Base-by-base conservation (phyloP, 345 rosid species). In the Erodium maritimum region DNA sequence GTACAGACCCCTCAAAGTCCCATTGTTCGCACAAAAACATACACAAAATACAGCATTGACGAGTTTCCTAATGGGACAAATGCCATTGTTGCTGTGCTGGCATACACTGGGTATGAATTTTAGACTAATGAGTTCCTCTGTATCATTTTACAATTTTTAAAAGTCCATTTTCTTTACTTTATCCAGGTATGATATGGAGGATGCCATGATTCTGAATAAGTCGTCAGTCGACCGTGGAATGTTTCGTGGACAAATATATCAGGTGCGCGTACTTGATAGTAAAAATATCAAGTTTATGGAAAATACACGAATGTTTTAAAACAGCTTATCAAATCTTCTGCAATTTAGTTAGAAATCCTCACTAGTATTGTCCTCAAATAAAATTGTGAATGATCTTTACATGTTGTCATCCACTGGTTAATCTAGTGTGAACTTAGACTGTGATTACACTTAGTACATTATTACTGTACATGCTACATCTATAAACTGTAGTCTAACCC, bases 1-100 rank as follows among this genome's bases (percentile, higher is more conserved):
- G 69, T 62, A 52, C 89, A 93, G 99, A 93, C 99, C 71, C 99
- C 96, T 78, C 99, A 93, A 79, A 70, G 87, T 65, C 96, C 96
- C 17, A 75, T 93, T 54, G 96, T 89, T 59, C 87, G 94, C 21
- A 89, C 99, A 1, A 77, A 75, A 52, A 61, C 99, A 17, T 89
- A 86, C 75, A 69, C 75, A 48, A 85, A 78, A 52, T 93, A 84
- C 75, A 69, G 71, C 63, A 65, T 93, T 42, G 99, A 93, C 62
- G 86, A 93, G 66, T 82, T 68, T 78, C 94, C 96, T 58, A 80
- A 91, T 0, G 99, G 96, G 68, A 93, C 95, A 61, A 93, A 93
- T 70, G 99, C 96, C 77, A 86, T 93, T 45, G 99, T 93, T 71
- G 99, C 96, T 34, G 99, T 93, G 64, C 84, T 89, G 66, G 81